phyloP scores from a whole-genome alignment of 306 rosid genomes.

The Myrica gale region DNA sequence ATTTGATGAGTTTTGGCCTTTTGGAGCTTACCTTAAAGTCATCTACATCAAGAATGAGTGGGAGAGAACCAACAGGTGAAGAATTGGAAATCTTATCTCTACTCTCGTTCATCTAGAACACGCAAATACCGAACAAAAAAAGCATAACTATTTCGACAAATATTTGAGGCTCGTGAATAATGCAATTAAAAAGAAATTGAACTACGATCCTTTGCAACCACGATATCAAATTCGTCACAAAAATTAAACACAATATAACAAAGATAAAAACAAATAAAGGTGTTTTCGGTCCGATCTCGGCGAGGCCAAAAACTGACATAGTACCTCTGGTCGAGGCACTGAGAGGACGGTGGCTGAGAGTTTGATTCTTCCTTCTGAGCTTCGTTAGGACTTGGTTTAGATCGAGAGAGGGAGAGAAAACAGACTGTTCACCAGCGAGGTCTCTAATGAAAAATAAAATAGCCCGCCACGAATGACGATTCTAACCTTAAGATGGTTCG shows the following conservation, averaged over 20 bases:
- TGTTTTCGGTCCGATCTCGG: not conserved
- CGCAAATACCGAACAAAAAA: not conserved
- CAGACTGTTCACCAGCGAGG: conserved; percentile 18
- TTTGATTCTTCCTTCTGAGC: conserved; percentile 13
- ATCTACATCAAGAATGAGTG: conserved; percentile 82
- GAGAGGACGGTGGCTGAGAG: conserved; percentile 9
- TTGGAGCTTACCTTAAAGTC: conserved; percentile 75
- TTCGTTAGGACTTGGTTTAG: conserved; percentile 17
- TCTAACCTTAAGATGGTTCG: not conserved
- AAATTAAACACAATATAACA: not conserved
- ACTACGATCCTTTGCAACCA: not conserved
- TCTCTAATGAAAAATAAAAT: conserved; percentile 14
- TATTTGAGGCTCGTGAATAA: not conserved
- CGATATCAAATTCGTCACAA: not conserved
- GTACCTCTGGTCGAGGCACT: conserved; percentile 25
- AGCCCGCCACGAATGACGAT: conserved; percentile 7
- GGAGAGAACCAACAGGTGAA: conserved; percentile 55
- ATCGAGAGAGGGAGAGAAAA: conserved; percentile 9
- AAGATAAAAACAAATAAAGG: not conserved
- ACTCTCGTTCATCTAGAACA: conserved; percentile 65
- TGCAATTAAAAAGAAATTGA: not conserved
- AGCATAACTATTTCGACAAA: not conserved
- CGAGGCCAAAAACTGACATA: not conserved
- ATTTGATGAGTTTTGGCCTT: conserved; percentile 9
- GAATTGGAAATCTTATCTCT: conserved; percentile 40